Evolutionary conservation across 352 stramenopile genomes (phyloP).

Genomic region (Pythium chondricola): DNA sequence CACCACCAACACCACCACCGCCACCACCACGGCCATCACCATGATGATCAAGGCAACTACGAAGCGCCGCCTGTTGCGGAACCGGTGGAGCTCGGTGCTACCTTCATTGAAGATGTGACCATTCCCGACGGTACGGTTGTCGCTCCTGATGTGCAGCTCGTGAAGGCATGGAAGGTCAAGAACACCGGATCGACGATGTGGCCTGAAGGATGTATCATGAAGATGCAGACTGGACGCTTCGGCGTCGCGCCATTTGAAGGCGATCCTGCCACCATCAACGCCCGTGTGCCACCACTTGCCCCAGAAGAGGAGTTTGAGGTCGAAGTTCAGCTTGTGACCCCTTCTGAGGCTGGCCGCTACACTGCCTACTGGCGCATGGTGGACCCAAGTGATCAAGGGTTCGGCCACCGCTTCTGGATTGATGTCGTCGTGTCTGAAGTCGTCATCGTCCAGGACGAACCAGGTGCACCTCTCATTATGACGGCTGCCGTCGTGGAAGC

Average conservation of each 20-base stretch:
- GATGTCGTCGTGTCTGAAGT: slow-evolving; percentile 36
- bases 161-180: slow-evolving; percentile 74
- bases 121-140: slow-evolving; percentile 70
- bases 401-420: slow-evolving; percentile 50
- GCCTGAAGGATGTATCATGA: slow-evolving; percentile 49
- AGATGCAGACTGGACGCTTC: slow-evolving; percentile 23
- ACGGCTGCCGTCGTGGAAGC: background rate
- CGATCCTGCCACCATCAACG: slow-evolving; percentile 21
- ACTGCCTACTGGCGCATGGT: slow-evolving; percentile 44
- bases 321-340: slow-evolving; percentile 17
- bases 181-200: slow-evolving; percentile 52
- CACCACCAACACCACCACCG: background rate
- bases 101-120: slow-evolving; percentile 75
- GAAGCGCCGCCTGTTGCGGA: background rate
- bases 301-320: slow-evolving; percentile 15
- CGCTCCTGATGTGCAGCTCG: slow-evolving; percentile 33
- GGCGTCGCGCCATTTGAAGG: slow-evolving; percentile 20
- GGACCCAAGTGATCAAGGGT: slow-evolving; percentile 22
- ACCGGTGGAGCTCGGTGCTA: slow-evolving; percentile 24
- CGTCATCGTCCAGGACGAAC: slow-evolving; percentile 27
- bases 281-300: slow-evolving; percentile 13
- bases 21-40: slow-evolving; percentile 1
- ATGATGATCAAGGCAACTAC: background rate
- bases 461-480: background rate
- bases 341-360: slow-evolving; percentile 23